Evolutionary conservation across 345 rosid genomes (phyloP).

Genomic region (Noccaea caerulescens): DNA sequence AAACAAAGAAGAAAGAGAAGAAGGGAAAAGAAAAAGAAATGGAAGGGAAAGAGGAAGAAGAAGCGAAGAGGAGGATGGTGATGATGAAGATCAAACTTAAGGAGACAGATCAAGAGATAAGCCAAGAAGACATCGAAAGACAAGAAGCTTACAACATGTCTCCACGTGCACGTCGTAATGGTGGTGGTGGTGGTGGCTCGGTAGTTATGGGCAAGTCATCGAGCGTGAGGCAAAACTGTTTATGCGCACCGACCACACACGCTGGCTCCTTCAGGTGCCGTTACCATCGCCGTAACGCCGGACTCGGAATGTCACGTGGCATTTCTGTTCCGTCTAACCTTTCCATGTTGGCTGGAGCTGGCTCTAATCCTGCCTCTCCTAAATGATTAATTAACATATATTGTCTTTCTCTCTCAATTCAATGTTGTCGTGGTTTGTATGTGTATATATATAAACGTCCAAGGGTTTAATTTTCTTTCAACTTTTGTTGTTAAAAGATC

Average conservation of each 20-base stretch:
- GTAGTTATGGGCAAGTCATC: constrained; percentile 38
- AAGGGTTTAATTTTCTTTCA: neutral
- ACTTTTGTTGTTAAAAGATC: neutral
- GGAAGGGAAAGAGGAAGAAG: constrained; percentile 41
- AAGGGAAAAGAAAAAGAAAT: constrained; percentile 10
- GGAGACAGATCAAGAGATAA: constrained; percentile 30
- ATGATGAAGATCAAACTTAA: constrained; percentile 36
- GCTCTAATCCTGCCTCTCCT: constrained; percentile 29
- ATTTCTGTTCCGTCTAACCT: constrained; percentile 67
- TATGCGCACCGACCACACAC: constrained; percentile 82
- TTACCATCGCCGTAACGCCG: constrained; percentile 52
- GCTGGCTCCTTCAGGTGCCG: constrained; percentile 80
- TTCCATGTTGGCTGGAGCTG: constrained; percentile 50
- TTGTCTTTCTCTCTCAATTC: constrained; percentile 1
- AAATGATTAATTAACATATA: neutral
- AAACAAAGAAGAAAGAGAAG: constrained; percentile 10
- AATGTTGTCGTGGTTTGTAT: constrained; percentile 9
- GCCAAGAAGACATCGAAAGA: constrained; percentile 43
- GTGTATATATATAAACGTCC: constrained; percentile 21
- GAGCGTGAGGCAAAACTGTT: constrained; percentile 53
- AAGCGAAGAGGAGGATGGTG: constrained; percentile 29
- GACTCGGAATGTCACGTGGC: constrained; percentile 51
- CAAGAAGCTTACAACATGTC: constrained; percentile 48
- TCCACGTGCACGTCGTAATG: constrained; percentile 32
- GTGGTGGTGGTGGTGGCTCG: constrained; percentile 19